phyloP scores from a whole-genome alignment of 192 early-diverging fungal genomes.

The Coemansia sp. region DNA sequence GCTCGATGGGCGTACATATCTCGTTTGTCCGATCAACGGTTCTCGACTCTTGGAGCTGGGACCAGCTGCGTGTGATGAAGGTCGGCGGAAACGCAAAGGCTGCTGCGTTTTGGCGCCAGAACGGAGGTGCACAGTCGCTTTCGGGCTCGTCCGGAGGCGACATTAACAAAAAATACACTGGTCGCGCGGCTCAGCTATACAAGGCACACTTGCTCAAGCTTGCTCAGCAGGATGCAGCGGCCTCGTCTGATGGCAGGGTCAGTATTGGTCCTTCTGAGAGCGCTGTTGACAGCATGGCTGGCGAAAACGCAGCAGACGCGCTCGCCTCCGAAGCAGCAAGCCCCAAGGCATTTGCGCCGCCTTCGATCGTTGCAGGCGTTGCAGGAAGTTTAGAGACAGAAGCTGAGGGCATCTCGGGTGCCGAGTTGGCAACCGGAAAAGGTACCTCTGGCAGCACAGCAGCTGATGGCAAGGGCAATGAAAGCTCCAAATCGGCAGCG shows the following conservation, averaged over 20 bases:
- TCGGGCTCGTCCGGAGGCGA: conserved; percentile 56
- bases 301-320: background rate
- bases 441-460: too few relatives aligned
- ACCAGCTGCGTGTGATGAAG: conserved; percentile 88
- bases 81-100: conserved; percentile 84
- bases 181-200: conserved; percentile 69
- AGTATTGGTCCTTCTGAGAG: conserved; percentile 4
- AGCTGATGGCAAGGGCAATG: conserved; percentile 1
- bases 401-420: background rate
- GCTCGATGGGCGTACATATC: conserved; percentile 97
- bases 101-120: conserved; percentile 78
- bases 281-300: conserved; percentile 1
- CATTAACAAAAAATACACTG: conserved; percentile 78
- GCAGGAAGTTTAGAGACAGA: too few relatives aligned
- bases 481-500: conserved; percentile 3
- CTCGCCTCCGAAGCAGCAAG: background rate
- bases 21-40: conserved; percentile 91
- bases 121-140: conserved; percentile 46
- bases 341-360: conserved; percentile 15
- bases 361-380: conserved; percentile 13
- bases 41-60: conserved; percentile 89
- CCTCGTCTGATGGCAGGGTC: conserved; percentile 31
- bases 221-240: conserved; percentile 62
- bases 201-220: conserved; percentile 72
- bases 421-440: too few relatives aligned